Evolutionary conservation across 78 protist genomes (phyloP), one percentile per base, ranked within the genome.

Genomic region (Dictyostelium brefeldianum): DNA sequence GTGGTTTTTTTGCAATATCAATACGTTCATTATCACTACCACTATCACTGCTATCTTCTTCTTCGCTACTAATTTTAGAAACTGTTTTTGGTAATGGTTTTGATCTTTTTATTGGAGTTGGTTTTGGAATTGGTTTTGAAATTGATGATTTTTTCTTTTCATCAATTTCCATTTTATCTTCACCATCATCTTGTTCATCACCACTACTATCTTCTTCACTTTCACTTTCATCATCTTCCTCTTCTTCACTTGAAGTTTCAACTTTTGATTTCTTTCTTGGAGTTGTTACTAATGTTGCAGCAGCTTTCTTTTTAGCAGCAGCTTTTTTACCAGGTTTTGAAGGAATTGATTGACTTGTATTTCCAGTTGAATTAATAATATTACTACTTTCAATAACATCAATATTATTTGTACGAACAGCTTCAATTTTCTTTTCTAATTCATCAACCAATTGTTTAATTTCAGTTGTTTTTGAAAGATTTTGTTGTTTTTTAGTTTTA

Each of bases 371-470:
- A 46, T 56, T 69, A 36, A 18, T 31, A 20, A 36, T 36, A 36
- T 36, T 36, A 36, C 43, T 36, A 36, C 43, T 36, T 36, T 36
- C 43, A 36, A 36, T 9, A 31, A 3, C 36, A 20, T 62, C 70
- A 62, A 22, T 62, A 8, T n/a, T 14, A 20, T 62, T 22, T 1
- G 12, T 5, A 10, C 65, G 29, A 31, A 53, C 27, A 50, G 64
- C 14, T 25, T 78, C 46, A 7, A 82, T 29, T 29, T 79, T 91
- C 10, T 47, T 67, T 47, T 93, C 96, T 36, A 93, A 46, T 27
- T 93, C 92, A 41, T 77, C 89, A 1, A 93, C 14, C 6, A 64
- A 9, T 31, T 62, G 64, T 73, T 93, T 93, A 25, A 75, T 27
- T 31, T 85, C 92, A 1, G 36, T 27, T 11, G 75, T 9, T 71